phyloP scores from a whole-genome alignment of 306 rosid genomes.

The Glycine latifolia region DNA sequence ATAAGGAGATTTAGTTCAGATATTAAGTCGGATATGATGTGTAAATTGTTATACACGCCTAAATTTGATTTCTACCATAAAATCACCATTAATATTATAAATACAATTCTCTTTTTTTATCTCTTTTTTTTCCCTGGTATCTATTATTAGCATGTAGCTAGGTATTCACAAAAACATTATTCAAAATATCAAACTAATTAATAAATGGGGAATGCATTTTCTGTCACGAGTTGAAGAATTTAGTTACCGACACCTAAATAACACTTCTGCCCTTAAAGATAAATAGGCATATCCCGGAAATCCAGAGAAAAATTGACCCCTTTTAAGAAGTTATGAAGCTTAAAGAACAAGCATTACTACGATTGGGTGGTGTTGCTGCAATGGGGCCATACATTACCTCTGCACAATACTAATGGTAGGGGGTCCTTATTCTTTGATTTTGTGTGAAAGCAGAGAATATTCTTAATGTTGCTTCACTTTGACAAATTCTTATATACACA shows the following conservation, averaged over 20 bases:
- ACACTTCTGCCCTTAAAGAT: not conserved
- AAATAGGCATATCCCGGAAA: conserved; percentile 51
- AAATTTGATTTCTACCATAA: not conserved
- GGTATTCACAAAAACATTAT: not conserved
- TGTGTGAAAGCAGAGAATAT: conserved; percentile 15
- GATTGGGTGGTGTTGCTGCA: not conserved
- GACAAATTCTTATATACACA: conserved; percentile 30
- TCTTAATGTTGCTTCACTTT: conserved; percentile 30
- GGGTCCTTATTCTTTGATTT: conserved; percentile 25
- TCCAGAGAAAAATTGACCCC: conserved; percentile 42
- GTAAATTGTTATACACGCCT: not conserved
- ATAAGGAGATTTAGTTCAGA: too few species aligned
- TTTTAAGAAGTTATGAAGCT: conserved; percentile 25
- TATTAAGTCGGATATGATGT: too few species aligned
- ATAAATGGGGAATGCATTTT: not conserved
- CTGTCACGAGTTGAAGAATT: not conserved
- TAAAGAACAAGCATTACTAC: conserved; percentile 40
- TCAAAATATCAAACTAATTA: not conserved
- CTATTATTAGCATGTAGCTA: too few species aligned
- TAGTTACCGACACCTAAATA: conserved; percentile 12
- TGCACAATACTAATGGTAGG: not conserved
- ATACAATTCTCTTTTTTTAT: too few species aligned
- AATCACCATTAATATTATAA: too few species aligned
- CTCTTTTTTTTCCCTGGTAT: too few species aligned
- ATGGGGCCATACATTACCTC: not conserved